Evolutionary conservation across 257 asterid genomes (phyloP), one percentile per base, ranked within the genome.

Genomic region (Craterostigma plantagineum): DNA sequence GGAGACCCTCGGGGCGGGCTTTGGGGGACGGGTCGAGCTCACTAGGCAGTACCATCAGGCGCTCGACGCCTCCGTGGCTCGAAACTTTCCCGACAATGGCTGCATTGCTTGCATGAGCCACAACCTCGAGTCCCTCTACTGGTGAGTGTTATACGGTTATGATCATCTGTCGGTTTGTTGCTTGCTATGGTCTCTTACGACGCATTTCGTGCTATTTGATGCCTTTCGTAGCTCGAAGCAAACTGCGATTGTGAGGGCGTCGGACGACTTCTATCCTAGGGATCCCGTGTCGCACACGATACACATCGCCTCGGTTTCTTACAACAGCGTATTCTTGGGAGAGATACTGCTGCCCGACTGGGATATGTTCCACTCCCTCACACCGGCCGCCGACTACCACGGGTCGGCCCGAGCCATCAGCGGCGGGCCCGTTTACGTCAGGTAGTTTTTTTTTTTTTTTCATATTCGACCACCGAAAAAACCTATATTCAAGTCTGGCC

Each of bases 281-380:
- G 82, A 72, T 59, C 91, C 94, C 0, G 59, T 50, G 0, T 78
- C 94, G 4, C 94, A 82, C 58, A 82, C 92, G 0, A 82, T 82
- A 57, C 92, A 82, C 67, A 68, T 82, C 17, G 84, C 94, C 14
- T 46, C 92, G 1, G 92, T 82, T 34, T 78, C 94, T 4, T 82
- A 82, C 48, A 82, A 78, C 60, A 78, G 72, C 37, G 72, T 82
- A 3, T 82, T 82, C 63, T 60, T 78, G 0, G 91, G 92, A 48
- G 95, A 82, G 56, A 33, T 82, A 8, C 78, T 82, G 95, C 59
- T 53, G 55, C 81, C 95, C 34, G 95, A 82, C 55, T 78, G 95
- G 95, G 95, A 82, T 39, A 82, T 82, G 95, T 82, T 82, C 64
- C 95, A 82, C 43, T 82, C 91, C 39, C 71, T 82, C 35, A 92